Base-by-base conservation (phyloP, 768 basidiomycete species). In the Clathrus columnatus region DNA sequence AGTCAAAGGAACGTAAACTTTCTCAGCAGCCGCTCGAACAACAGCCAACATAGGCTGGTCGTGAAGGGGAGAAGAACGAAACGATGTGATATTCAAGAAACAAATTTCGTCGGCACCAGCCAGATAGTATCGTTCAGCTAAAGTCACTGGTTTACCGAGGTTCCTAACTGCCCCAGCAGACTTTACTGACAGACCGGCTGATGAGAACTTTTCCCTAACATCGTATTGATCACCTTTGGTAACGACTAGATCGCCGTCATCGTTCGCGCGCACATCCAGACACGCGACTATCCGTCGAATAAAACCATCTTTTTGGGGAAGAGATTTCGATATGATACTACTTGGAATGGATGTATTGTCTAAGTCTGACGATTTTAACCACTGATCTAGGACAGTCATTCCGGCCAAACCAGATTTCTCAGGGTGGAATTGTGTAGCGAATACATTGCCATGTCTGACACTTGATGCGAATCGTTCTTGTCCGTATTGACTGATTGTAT, bases 151-250 rank as follows among this genome's bases (percentile, higher is more conserved):
- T 71, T 96, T 98, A 50, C 96, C 96, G 48, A 99, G 85, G 69
- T 99, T 98, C 62, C 95, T 87, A 11, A 99, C 96, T 0, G 81
- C 80, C 24, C 89, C 88, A 6, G 81, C 84, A 1, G 79, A 70
- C 23, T 71, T 70, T 57, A 77, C 69, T 17, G 70, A 59, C 36
- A 72, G 56, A 7, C 20, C 36, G 42, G 51, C 44, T 1, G 61
- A 16, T 18, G 64, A 57, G 46, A 56, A 67, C 64, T 85, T 91
- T 70, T 97, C 94, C 52, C 94, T 89, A 17, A 97, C 94, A 67
- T 97, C 92, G 72, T 99, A 99, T 68, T 96, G 96, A 69, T 99
- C 96, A 56, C 96, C 96, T 73, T 99, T 99, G 43, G 96, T 99
- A 1, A 99, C 96, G 57, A 99, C 93, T 51, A 99, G 83, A 68